phyloP scores from a whole-genome alignment of 1,139 yeast species.

The Suhomyces coccinellae region DNA sequence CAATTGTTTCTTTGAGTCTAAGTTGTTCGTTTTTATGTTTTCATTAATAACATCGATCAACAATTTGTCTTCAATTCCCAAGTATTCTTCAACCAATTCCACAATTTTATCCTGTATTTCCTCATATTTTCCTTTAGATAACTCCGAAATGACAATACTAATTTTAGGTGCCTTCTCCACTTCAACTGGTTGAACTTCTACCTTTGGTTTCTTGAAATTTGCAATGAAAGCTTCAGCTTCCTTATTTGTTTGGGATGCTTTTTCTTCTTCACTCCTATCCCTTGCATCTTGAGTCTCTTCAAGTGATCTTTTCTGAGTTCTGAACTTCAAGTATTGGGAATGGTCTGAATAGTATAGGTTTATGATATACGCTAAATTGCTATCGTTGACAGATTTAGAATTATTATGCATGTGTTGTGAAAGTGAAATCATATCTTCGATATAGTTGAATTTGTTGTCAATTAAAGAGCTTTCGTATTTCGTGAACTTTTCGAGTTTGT shows the following conservation, averaged over 20 bases:
- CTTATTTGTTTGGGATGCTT: conserved; percentile 14
- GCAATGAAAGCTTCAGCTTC: conserved; percentile 22
- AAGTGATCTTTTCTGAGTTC: conserved; percentile 29
- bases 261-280: conserved; percentile 30
- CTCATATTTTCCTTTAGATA: background rate
- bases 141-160: conserved; percentile 1
- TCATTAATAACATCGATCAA: conserved; percentile 45
- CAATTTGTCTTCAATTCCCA: conserved; percentile 55
- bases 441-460: conserved; percentile 36
- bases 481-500: conserved; percentile 20
- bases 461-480: conserved; percentile 37
- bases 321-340: conserved; percentile 37
- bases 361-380: conserved; percentile 6
- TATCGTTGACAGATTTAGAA: background rate
- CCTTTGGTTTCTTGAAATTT: conserved; percentile 9
- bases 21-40: conserved; percentile 33
- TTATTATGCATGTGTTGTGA: background rate
- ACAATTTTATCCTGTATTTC: conserved; percentile 36
- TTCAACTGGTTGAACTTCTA: background rate
- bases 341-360: conserved; percentile 36
- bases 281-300: conserved; percentile 39
- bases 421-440: conserved; percentile 30
- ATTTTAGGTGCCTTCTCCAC: background rate
- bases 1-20: conserved; percentile 31
- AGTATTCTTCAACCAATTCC: conserved; percentile 48